Conservation (phyloP, 208 protist species). For the Leishmania tropica region DNA sequence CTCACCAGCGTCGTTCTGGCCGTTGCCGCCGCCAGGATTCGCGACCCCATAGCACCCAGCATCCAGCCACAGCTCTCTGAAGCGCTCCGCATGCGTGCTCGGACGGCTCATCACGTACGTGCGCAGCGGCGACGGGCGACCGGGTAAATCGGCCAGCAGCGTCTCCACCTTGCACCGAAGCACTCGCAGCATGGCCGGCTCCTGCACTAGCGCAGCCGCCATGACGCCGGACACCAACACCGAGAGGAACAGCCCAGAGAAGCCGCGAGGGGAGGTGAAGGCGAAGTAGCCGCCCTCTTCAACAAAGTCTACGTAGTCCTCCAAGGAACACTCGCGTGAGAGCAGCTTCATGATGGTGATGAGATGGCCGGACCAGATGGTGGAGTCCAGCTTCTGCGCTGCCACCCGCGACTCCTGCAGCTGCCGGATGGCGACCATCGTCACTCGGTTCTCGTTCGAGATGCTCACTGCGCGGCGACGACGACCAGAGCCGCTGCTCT, state of each 20-base stretch:
- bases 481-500: conserved; percentile 46
- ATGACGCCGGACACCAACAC: conserved; percentile 29
- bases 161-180: conserved; percentile 63
- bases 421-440: conserved; percentile 37
- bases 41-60: not conserved
- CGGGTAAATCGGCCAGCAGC: conserved; percentile 49
- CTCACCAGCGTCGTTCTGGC: not conserved
- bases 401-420: conserved; percentile 41
- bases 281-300: conserved; percentile 43
- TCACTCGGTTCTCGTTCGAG: conserved; percentile 52
- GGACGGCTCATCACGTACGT: conserved; percentile 47
- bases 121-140: conserved; percentile 52
- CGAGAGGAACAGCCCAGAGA: conserved; percentile 48
- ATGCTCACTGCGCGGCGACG: conserved; percentile 44
- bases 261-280: conserved; percentile 29
- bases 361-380: conserved; percentile 64
- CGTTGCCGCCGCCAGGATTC: not conserved
- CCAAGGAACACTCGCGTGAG: conserved; percentile 51
- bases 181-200: conserved; percentile 40
- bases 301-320: conserved; percentile 72
- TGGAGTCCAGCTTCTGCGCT: conserved; percentile 29
- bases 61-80: conserved; percentile 79
- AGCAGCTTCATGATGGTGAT: conserved; percentile 64
- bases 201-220: conserved; percentile 26
- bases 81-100: conserved; percentile 72